These are phyloP conservation scores for Pisolithus orientalis DNA, from an alignment of 768 basidiomycete genomes.

Conservation along the genomic window DNA sequence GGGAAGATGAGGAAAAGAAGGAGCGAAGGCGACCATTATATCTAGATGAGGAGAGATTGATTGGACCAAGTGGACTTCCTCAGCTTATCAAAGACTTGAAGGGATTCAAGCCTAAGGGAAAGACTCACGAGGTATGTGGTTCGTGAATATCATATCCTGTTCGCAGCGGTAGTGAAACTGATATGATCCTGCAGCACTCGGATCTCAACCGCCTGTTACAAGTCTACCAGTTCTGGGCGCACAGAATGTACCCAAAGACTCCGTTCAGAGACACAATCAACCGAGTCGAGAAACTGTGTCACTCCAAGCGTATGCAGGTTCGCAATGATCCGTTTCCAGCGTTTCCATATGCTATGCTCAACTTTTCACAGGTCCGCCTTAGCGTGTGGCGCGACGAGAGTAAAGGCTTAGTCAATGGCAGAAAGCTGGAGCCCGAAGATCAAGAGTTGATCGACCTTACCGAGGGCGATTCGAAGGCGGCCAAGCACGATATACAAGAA, in stretches of 20 bases:
- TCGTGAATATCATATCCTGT: not conserved
- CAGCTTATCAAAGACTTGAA: conserved; percentile 71
- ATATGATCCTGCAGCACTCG: conserved; percentile 41
- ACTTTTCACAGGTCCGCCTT: conserved; percentile 47
- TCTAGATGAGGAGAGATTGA: conserved; percentile 71
- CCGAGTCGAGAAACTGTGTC: conserved; percentile 84
- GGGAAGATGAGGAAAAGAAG: conserved; percentile 23
- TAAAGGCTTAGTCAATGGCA: conserved; percentile 35
- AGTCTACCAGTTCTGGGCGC: conserved; percentile 93
- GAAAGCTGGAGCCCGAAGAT: conserved; percentile 13
- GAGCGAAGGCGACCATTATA: conserved; percentile 36
- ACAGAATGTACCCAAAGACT: conserved; percentile 84
- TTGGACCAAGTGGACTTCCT: conserved; percentile 74
- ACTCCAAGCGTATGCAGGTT: conserved; percentile 82
- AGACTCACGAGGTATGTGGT: conserved; percentile 77
- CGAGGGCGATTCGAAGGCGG: conserved; percentile 19
- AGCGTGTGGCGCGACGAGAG: conserved; percentile 77
- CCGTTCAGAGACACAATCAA: conserved; percentile 83
- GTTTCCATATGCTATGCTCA: not conserved
- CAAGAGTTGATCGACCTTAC: conserved; percentile 27
- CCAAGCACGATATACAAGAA: conserved; percentile 6
- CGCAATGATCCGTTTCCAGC: conserved; percentile 12
- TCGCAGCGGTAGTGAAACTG: not conserved
- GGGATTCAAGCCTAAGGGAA: conserved; percentile 76
- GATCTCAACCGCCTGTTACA: conserved; percentile 79